phyloP scores from a whole-genome alignment of 805 yeast genomes.

The Pichia sporocuriosa region DNA sequence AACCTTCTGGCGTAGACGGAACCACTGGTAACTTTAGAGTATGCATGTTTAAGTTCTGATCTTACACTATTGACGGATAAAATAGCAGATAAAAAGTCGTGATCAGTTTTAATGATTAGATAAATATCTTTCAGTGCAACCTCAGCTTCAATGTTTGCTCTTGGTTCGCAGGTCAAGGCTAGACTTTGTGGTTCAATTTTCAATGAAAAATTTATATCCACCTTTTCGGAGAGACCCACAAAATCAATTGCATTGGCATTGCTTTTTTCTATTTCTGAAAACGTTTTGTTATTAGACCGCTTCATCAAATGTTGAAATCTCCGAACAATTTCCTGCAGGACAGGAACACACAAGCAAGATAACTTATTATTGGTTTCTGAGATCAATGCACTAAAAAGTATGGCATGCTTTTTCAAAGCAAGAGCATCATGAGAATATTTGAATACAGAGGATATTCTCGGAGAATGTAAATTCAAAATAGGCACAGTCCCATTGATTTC shows the following conservation, averaged over 20 bases:
- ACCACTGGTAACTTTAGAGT: constrained; percentile 85
- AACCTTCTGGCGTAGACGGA: constrained; percentile 45
- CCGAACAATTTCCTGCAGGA: constrained; percentile 50
- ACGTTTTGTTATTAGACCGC: constrained; percentile 8
- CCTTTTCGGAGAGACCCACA: constrained; percentile 41
- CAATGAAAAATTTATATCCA: constrained; percentile 58
- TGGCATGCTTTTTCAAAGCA: constrained; percentile 35
- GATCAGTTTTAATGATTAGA: constrained; percentile 48
- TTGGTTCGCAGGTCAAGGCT: constrained; percentile 84
- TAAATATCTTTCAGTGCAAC: constrained; percentile 67
- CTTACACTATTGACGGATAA: constrained; percentile 48
- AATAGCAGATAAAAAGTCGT: constrained; percentile 33
- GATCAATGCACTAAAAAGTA: constrained; percentile 49
- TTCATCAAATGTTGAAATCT: constrained; percentile 45
- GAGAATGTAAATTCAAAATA: constrained; percentile 62
- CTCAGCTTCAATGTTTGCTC: constrained; percentile 85
- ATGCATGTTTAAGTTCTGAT: constrained; percentile 80
- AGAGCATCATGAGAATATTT: constrained; percentile 41
- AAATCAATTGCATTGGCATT: constrained; percentile 27
- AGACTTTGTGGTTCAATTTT: constrained; percentile 67
- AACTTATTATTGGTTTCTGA: constrained; percentile 68
- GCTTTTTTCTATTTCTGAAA: neutral
- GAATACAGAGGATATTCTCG: constrained; percentile 56
- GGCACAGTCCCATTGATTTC: constrained; percentile 36
- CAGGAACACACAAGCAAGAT: constrained; percentile 73